Evolutionary conservation across 345 rosid species (phyloP), one percentile per base, ranked within the genome.

Genomic region (Dovyalis caffra): DNA sequence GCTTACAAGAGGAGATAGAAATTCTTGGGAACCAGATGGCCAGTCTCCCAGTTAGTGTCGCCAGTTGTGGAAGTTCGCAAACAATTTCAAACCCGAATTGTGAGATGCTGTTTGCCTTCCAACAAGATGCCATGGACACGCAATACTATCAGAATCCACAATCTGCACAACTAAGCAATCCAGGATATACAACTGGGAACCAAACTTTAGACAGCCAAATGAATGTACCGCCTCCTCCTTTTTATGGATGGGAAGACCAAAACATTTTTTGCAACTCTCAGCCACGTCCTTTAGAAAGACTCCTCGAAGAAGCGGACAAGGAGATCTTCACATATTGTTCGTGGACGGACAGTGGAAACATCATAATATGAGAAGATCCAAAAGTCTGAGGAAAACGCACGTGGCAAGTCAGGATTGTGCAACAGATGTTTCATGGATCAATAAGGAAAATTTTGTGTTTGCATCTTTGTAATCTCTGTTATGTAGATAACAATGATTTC

Each of bases 1-100:
- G 81, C 76, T 84, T 90, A 71, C 89, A 90, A 62, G 90, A 80
- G 74, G 92, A 88, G 81, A 85, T 86, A 18, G 89, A 87, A 77
- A 14, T 79, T 57, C 82, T 90, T n/a, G 86, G 78, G 25, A 83
- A 76, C 69, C 91, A 88, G 51, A 86, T 90, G 85, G 80, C 83
- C 29, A 82, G 76, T 70, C 65, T 78, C 51, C 56, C 78, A 49
- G 43, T 68, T 76, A 86, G 85, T 43, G 58, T 75, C 49, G 71
- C 80, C 25, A 35, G 76, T 49, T 26, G 56, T 73, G 82, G 72
- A 69, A 79, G 62, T 78, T 57, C 82, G 37, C 77, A 53, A 53
- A 53, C 69, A 70, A 74, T 61, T 23, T 53, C 65, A 53, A 70
- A 75, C 65, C 69, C 76, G n/a, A 74, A 69, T 33, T 66, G 29